Evolutionary conservation across 306 rosid genomes (phyloP).

Genomic region (Lathyrus sativus): DNA sequence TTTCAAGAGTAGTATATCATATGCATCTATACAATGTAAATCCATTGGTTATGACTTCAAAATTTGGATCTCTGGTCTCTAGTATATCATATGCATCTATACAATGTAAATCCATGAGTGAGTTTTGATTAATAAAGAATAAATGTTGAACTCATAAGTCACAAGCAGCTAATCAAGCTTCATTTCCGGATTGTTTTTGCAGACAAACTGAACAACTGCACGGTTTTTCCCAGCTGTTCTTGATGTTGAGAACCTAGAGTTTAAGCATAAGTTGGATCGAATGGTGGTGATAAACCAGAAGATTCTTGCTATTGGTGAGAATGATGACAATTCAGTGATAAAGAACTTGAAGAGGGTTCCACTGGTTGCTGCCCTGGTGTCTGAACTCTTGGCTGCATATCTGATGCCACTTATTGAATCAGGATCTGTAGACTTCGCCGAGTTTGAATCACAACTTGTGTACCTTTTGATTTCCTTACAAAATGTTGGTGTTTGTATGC

Average conservation of each 20-base stretch:
- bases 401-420: constrained; percentile 93
- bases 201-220: constrained; percentile 98
- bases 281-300: constrained; percentile 85
- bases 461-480: too few species aligned
- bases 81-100: too few species aligned
- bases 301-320: constrained; percentile 73
- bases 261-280: constrained; percentile 82
- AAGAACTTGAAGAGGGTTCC: constrained; percentile 96
- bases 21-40: neutral
- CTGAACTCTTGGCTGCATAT: constrained; percentile 85
- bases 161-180: constrained; percentile 3
- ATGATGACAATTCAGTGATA: too few species aligned
- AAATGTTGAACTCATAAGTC: too few species aligned
- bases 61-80: too few species aligned
- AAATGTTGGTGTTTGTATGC: too few species aligned
- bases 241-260: constrained; percentile 96
- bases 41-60: too few species aligned
- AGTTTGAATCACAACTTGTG: constrained; percentile 81
- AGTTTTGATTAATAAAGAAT: neutral
- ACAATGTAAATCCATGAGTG: too few species aligned
- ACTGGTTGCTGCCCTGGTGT: too few species aligned
- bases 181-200: constrained; percentile 33
- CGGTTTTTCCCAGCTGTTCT: constrained; percentile 92
- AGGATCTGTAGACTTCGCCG: constrained; percentile 92
- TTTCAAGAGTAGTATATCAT: neutral